These are phyloP conservation scores for Cenococcum geophilum DNA, from an alignment of 495 filamentous ascomycete genomes.

Conservation along the genomic window DNA sequence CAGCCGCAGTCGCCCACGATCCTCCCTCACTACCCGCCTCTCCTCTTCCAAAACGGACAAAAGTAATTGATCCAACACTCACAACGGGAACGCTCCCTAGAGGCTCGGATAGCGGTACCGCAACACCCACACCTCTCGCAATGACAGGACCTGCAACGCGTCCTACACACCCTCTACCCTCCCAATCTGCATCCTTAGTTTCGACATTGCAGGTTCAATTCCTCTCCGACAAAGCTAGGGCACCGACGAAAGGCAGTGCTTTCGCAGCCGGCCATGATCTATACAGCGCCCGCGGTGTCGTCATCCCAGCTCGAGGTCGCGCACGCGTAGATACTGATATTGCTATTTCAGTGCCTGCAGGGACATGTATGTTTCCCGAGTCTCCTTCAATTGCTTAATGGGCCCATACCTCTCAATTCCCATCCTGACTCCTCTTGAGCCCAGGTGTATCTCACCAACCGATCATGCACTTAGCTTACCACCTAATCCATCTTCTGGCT, in stretches of 20 bases:
- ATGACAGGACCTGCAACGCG: background rate
- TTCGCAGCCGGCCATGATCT: slow-evolving; percentile 93
- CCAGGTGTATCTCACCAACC: too few relatives aligned
- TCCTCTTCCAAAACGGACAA: slow-evolving; percentile 60
- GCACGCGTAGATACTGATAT: slow-evolving; percentile 85
- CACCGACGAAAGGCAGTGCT: slow-evolving; percentile 81
- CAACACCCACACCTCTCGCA: slow-evolving; percentile 30
- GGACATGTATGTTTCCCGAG: slow-evolving; percentile 61
- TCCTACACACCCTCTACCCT: slow-evolving; percentile 29
- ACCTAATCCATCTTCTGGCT: too few relatives aligned
- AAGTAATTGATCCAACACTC: slow-evolving; percentile 38
- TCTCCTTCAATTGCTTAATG: background rate
- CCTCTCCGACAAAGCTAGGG: slow-evolving; percentile 61
- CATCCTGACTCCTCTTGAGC: background rate
- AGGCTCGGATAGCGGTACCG: slow-evolving; percentile 20
- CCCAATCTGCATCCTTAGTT: slow-evolving; percentile 26
- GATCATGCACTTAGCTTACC: too few relatives aligned
- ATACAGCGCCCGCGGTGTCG: slow-evolving; percentile 64
- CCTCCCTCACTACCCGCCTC: slow-evolving; percentile 55
- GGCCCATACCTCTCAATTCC: background rate
- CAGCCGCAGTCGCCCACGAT: slow-evolving; percentile 39
- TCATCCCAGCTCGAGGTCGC: slow-evolving; percentile 75
- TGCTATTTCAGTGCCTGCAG: slow-evolving; percentile 76
- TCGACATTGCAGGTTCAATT: slow-evolving; percentile 70
- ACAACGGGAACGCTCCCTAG: slow-evolving; percentile 11